Evolutionary conservation across 2,329 filamentous ascomycete species (phyloP), one percentile per base, ranked within the genome.

Genomic region (Chaetomiaceae sp.): DNA sequence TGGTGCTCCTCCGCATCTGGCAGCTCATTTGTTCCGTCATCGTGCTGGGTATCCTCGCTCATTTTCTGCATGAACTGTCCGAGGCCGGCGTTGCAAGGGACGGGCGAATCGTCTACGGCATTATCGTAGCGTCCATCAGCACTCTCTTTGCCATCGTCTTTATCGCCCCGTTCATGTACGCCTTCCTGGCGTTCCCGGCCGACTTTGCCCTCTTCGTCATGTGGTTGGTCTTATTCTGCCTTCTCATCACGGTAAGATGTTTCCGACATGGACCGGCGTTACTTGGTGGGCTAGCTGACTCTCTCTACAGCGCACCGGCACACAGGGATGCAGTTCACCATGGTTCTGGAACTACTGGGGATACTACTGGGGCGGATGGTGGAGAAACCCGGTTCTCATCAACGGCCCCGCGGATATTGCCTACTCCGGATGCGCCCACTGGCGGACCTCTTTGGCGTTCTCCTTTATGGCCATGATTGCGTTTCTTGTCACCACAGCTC

Each of bases 341-440:
- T 60, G 58, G 56, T 60, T 55, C 41, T 55, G 29, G 41, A 58
- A 51, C 41, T 62, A 59, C 32, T 62, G 58, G 60, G 53, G 51
- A 4, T 59, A 30, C 25, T 55, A 56, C 42, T 62, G 60, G 60
- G 56, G 56, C 5, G 32, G 45, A 5, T 53, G 44, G 51, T 58
- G 53, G 54, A 25, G 33, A 27, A 7, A 33, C 1, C 30, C 18
- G 7, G 29, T 44, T 16, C 21, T 34, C 34, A 18, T 32, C 11
- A 14, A 11, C 29, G 9, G 16, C 9, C 18, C 33, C 13, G 33
- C 4, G 11, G 16, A 21, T 20, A 30, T 49, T n/a, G 14, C 14
- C 14, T 27, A 9, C 11, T 16, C 45, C 27, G 56, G 58, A 10
- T 61, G 59, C 27, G 32, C 40, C 4, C 25, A 47, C 4, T 61